Conservation (phyloP, 306 rosid genomes). For the Hippophae gyantsensis region DNA sequence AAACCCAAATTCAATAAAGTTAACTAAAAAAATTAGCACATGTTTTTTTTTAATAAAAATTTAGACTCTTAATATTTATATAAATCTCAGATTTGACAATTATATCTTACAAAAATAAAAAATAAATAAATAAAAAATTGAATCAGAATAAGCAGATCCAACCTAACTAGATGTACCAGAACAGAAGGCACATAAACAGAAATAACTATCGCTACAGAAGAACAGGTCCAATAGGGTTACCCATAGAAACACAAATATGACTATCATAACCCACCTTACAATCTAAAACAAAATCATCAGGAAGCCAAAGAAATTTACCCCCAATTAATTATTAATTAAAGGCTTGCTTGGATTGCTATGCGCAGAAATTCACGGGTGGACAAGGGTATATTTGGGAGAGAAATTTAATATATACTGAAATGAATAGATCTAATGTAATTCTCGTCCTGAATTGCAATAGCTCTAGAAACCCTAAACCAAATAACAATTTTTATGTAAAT, state of each 20-base stretch:
- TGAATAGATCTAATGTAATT: neutral
- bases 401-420: neutral
- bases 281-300: slow-evolving; percentile 5
- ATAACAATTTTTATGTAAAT: neutral
- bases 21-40: neutral
- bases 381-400: slow-evolving; percentile 37
- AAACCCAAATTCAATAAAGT: neutral
- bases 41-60: neutral
- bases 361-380: slow-evolving; percentile 10
- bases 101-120: neutral
- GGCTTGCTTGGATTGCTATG: neutral
- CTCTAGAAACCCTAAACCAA: slow-evolving; percentile 25
- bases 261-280: slow-evolving; percentile 20
- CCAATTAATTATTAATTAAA: neutral
- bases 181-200: neutral
- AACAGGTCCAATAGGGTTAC: slow-evolving; percentile 8
- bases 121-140: neutral
- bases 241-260: slow-evolving; percentile 18
- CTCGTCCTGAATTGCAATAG: slow-evolving; percentile 10
- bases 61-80: slow-evolving; percentile 7
- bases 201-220: slow-evolving; percentile 5
- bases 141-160: slow-evolving; percentile 30
- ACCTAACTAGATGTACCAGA: slow-evolving; percentile 18
- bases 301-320: slow-evolving; percentile 2
- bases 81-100: neutral